phyloP scores from a whole-genome alignment of 2,329 filamentous ascomycete genomes.

The Acephala macrosclerotiorum region DNA sequence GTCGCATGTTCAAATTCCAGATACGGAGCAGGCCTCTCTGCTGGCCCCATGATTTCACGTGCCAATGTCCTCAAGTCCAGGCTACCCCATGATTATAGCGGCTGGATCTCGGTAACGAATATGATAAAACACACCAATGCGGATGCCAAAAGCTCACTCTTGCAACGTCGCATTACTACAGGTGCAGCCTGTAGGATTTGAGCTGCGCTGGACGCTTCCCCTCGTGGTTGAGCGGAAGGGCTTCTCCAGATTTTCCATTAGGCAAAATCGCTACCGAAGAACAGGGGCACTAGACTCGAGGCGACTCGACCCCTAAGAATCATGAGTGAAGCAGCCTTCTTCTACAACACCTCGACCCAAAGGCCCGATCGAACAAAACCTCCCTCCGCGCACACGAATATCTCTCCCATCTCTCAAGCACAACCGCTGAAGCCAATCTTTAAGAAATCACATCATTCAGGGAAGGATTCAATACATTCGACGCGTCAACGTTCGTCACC shows the following conservation, averaged over 20 bases:
- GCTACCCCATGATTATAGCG: slow-evolving; percentile 14
- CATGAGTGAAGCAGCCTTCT: slow-evolving; percentile 41
- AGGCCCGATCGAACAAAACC: slow-evolving; percentile 34
- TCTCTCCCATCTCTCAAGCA: slow-evolving; percentile 30
- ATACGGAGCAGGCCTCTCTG: slow-evolving; percentile 7
- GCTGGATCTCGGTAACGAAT: slow-evolving; percentile 11
- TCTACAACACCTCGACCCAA: slow-evolving; percentile 35
- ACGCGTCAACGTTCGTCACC: slow-evolving; percentile 17
- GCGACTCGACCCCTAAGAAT: slow-evolving; percentile 12
- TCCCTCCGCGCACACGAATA: slow-evolving; percentile 37
- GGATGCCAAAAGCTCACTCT: slow-evolving; percentile 4
- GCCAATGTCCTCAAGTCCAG: neutral
- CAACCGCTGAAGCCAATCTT: slow-evolving; percentile 33
- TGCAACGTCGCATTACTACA: slow-evolving; percentile 12
- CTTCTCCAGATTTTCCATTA: slow-evolving; percentile 19
- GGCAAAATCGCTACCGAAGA: slow-evolving; percentile 13
- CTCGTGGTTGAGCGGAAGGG: slow-evolving; percentile 5
- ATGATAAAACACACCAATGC: slow-evolving; percentile 7
- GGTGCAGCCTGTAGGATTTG: slow-evolving; percentile 8
- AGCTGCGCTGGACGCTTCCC: neutral
- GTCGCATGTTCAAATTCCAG: slow-evolving; percentile 18
- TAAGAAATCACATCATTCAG: slow-evolving; percentile 25
- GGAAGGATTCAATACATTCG: slow-evolving; percentile 26
- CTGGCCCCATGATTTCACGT: neutral
- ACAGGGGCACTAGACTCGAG: neutral